Conservation (phyloP, 805 yeast genomes). For the Wickerhamomyces chaumierensis region DNA sequence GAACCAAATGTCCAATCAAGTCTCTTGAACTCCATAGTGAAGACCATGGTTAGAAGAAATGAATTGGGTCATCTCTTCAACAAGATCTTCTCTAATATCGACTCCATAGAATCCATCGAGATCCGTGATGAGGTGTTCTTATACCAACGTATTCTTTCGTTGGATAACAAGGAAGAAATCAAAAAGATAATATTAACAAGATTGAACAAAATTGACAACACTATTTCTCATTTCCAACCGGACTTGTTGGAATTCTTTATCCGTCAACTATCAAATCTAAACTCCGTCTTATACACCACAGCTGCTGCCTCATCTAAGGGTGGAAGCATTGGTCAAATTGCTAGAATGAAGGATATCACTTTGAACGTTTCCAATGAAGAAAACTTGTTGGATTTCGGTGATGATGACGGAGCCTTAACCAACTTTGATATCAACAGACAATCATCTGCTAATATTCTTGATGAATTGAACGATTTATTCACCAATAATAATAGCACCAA, state of each 20-base stretch:
- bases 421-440: slow-evolving; percentile 4
- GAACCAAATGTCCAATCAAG: slow-evolving; percentile 53
- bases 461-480: slow-evolving; percentile 67
- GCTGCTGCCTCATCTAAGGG: slow-evolving; percentile 29
- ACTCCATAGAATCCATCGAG: slow-evolving; percentile 59
- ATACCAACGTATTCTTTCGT: slow-evolving; percentile 67
- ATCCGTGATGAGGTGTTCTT: slow-evolving; percentile 72
- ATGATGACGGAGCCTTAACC: slow-evolving; percentile 25
- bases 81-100: slow-evolving; percentile 52
- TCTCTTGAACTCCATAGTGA: slow-evolving; percentile 51
- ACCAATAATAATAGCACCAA: slow-evolving; percentile 7
- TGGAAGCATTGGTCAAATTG: slow-evolving; percentile 27
- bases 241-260: slow-evolving; percentile 56
- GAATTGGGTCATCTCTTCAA: slow-evolving; percentile 35
- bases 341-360: slow-evolving; percentile 67
- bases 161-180: slow-evolving; percentile 24
- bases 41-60: slow-evolving; percentile 35
- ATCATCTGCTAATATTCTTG: slow-evolving; percentile 36
- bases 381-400: slow-evolving; percentile 78
- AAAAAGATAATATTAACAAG: slow-evolving; percentile 44
- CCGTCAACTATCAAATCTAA: slow-evolving; percentile 68
- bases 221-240: slow-evolving; percentile 63
- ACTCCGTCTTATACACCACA: slow-evolving; percentile 86
- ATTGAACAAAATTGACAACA: slow-evolving; percentile 62
- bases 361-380: slow-evolving; percentile 69